Base-by-base conservation (phyloP, 1,284 basidiomycete species). In the Anthracocystis walkeri region DNA sequence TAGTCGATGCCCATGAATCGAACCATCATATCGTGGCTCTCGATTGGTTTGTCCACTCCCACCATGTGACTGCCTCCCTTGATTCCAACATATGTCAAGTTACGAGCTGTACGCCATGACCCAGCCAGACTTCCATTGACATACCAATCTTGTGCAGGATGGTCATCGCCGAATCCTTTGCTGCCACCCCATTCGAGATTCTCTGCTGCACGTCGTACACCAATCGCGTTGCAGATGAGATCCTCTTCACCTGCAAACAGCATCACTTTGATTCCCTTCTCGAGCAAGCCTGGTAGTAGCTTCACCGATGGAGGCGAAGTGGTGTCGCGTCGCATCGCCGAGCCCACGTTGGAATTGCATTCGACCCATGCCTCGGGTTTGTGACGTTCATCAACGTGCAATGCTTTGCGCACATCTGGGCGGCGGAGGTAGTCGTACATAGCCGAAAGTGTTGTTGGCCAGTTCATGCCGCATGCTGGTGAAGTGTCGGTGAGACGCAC, bases 391-490 rank as follows among this genome's bases (percentile, higher is more conserved):
- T 84, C 76, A 0, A 96, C 96, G 82, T 99, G 95, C 5, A 99
- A 87, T 0, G 95, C 92, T 1, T 77, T 79, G 16, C 94, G 89
- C 51, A 99, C 96, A 73, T 96, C 94, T 11, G 86, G 79, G 14
- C 92, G 90, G 91, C 95, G 81, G 8, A 99, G 89, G 83, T 95
- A 97, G 4, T 87, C 87, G 45, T 91, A 92, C 41, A 97, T 88
- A 51, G 91, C 90, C 10, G 88, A 85, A 25, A 99, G 89, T 75
- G 94, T 93, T n/a, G 91, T 91, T 4, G 96, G 96, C 96, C 96
- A 99, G 86, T 96, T 96, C 93, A 98, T 93, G 1, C 96, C 96
- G 85, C 96, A 99, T 3, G 90, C 91, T n/a, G 95, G 95, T 50
- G 86, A 87, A 14, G 88, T 89, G 84, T 99, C 97, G 59, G 92